Conservation (phyloP, 192 early-diverging fungal species). For the Helicostylum pulchrum region DNA sequence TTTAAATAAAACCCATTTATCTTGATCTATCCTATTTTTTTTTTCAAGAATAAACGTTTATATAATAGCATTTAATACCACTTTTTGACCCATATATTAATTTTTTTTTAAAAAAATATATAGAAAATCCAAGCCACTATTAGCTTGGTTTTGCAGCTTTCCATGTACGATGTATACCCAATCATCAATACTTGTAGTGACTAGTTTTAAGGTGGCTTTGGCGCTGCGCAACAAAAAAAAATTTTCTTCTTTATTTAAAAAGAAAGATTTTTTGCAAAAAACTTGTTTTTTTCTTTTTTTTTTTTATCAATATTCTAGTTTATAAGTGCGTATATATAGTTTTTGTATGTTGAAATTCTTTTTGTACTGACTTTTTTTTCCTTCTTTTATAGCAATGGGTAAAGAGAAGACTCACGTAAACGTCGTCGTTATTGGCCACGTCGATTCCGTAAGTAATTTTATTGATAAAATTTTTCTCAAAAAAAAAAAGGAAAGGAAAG, state of each 20-base stretch:
- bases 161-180: too few species aligned
- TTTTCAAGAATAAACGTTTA: too few species aligned
- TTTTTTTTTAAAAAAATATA: too few species aligned
- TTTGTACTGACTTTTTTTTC: neutral
- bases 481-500: neutral
- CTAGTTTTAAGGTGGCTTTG: neutral
- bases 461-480: too few species aligned
- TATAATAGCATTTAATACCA: too few species aligned
- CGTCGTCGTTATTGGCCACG: slow-evolving; percentile 98
- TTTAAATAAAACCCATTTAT: too few species aligned
- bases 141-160: too few species aligned
- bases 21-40: too few species aligned
- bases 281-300: neutral
- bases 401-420: slow-evolving; percentile 92
- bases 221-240: neutral
- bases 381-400: slow-evolving; percentile 25
- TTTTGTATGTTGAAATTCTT: neutral
- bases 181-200: neutral
- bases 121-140: too few species aligned
- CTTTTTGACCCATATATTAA: too few species aligned
- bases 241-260: neutral
- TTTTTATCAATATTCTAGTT: neutral
- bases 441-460: slow-evolving; percentile 72
- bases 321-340: slow-evolving; percentile 9
- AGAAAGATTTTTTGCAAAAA: neutral